These are phyloP conservation scores for Bacidia rubella DNA, from an alignment of 495 filamentous ascomycete species.

Conservation along the genomic window DNA sequence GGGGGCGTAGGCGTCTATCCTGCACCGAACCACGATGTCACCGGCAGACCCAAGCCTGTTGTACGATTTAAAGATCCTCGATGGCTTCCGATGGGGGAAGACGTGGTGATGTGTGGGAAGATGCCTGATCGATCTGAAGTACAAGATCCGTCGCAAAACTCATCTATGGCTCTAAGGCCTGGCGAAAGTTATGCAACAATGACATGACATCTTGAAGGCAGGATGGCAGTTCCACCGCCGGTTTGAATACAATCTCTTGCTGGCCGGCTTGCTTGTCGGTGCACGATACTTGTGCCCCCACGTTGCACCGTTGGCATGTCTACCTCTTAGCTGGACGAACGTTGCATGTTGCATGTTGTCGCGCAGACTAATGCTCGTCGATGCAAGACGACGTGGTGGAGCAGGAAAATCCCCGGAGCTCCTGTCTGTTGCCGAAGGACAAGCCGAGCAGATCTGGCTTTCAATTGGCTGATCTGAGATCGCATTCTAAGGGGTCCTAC, in stretches of 20 bases:
- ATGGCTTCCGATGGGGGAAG: constrained; percentile 58
- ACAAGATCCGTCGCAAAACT: background rate
- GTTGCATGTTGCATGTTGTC: too few relatives aligned
- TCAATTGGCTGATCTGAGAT: background rate
- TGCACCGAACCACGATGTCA: constrained; percentile 32
- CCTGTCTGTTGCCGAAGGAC: too few relatives aligned
- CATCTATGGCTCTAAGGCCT: background rate
- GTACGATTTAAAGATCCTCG: constrained; percentile 49
- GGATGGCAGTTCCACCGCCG: too few relatives aligned
- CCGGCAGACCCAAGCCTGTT: constrained; percentile 39
- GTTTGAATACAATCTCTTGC: too few relatives aligned
- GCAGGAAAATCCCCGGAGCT: too few relatives aligned
- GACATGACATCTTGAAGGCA: background rate
- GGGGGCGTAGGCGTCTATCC: constrained; percentile 65
- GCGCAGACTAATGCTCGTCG: too few relatives aligned
- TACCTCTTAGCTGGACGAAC: too few relatives aligned
- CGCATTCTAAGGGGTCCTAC: background rate
- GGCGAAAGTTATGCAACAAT: background rate
- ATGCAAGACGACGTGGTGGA: too few relatives aligned
- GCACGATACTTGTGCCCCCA: too few relatives aligned
- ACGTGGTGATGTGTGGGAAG: constrained; percentile 65
- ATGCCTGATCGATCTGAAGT: constrained; percentile 17
- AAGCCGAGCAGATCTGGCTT: background rate
- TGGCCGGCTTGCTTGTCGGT: too few relatives aligned
- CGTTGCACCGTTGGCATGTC: too few relatives aligned